A percentile compares a stretch with the other conserved stretches of the same genome.
phyloP scores from a whole-genome alignment of 148 eudicot genomes.

The Vaccinium myrtillus region DNA sequence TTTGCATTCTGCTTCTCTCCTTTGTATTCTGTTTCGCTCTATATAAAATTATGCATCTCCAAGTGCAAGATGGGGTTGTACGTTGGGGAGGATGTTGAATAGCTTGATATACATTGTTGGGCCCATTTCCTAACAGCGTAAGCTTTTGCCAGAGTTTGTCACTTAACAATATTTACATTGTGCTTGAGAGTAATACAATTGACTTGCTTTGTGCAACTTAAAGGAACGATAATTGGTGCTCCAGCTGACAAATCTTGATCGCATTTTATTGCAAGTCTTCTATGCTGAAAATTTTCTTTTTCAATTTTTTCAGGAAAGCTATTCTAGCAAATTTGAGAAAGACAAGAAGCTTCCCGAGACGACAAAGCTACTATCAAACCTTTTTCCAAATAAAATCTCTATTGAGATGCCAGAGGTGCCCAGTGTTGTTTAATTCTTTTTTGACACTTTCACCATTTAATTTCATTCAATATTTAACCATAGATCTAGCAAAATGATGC shows the following conservation, averaged over 20 bases:
- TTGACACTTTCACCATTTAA: not conserved
- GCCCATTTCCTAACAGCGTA: too few species aligned
- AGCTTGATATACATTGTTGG: too few species aligned
- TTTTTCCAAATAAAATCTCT: constrained; percentile 80
- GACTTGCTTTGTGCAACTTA: not conserved
- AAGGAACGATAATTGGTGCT: not conserved
- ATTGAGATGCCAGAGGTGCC: constrained; percentile 80
- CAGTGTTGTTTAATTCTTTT: constrained; percentile 15
- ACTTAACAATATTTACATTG: not conserved
- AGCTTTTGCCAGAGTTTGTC: too few species aligned
- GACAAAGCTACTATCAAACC: constrained; percentile 58
- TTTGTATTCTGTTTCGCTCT: too few species aligned
- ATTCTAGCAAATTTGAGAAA: constrained; percentile 65
- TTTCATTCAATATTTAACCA: not conserved
- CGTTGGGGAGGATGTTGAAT: too few species aligned
- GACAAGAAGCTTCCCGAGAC: constrained; percentile 63
- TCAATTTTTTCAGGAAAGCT: constrained; percentile 57
- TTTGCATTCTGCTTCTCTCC: too few species aligned
- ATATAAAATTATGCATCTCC: too few species aligned
- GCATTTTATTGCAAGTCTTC: not conserved
- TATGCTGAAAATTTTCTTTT: constrained; percentile 8
- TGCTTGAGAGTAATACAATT: not conserved
- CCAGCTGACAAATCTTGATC: not conserved
- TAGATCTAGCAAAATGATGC: constrained; percentile 17
- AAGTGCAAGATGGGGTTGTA: too few species aligned